Evolutionary conservation across 106 monocot species (phyloP).

Genomic region (Allium sativum): DNA sequence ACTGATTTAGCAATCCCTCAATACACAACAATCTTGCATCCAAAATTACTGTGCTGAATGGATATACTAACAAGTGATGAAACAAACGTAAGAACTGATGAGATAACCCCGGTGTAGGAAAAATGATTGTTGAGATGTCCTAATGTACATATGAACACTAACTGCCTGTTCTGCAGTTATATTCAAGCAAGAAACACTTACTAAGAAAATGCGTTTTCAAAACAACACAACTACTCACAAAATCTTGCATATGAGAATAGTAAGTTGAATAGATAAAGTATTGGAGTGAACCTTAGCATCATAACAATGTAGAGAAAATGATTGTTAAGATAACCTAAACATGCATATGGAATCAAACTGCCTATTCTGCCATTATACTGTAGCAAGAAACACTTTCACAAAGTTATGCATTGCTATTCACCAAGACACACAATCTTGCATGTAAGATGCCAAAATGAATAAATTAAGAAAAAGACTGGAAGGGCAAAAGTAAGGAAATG

Average conservation of each 20-base stretch:
- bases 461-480: background rate
- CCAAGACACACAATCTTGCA: constrained; percentile 4
- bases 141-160: background rate
- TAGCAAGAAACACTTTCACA: constrained; percentile 3
- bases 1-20: background rate
- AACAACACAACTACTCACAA: background rate
- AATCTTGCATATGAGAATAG: background rate
- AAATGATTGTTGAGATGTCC: no score
- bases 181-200: background rate
- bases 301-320: background rate
- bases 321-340: background rate
- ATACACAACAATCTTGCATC: constrained; percentile 9
- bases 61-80: no score
- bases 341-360: background rate
- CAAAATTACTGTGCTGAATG: background rate
- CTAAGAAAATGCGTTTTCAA: background rate
- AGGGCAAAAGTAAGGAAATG: background rate
- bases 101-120: no score
- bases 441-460: background rate
- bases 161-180: background rate
- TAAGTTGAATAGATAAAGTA: background rate
- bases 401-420: background rate
- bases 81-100: no score
- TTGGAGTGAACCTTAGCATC: background rate
- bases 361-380: background rate